A percentile compares a stretch with the other conserved stretches of the same genome.
Evolutionary conservation across 148 eudicot species (phyloP).

Genomic region (Salicornia ramosissima): DNA sequence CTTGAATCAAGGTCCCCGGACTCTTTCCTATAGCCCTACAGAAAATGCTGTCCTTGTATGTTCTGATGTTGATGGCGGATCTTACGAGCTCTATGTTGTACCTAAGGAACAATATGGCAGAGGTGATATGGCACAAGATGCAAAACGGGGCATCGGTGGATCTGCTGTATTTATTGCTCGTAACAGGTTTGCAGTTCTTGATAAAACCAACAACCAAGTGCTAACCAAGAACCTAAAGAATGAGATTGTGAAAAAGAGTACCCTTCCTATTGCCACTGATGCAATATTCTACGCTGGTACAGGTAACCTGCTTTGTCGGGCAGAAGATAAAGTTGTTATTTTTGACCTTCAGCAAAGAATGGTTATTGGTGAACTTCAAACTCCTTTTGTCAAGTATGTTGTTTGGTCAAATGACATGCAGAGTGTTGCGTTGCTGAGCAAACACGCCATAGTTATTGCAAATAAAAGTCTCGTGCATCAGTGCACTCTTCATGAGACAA

Average conservation of each 20-base stretch:
- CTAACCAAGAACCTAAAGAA: constrained; percentile 70
- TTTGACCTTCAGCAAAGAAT: constrained; percentile 83
- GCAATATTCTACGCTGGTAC: constrained; percentile 86
- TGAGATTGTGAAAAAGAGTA: constrained; percentile 67
- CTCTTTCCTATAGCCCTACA: constrained; percentile 81
- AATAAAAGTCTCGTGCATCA: constrained; percentile 67
- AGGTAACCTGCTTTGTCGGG: constrained; percentile 68
- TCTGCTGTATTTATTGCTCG: constrained; percentile 83
- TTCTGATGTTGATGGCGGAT: constrained; percentile 77
- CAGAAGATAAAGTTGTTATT: constrained; percentile 70
- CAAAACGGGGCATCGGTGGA: constrained; percentile 69
- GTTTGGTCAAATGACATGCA: constrained; percentile 93
- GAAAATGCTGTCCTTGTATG: constrained; percentile 75
- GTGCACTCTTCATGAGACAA: constrained; percentile 84
- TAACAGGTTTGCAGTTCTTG: constrained; percentile 85
- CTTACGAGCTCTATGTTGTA: constrained; percentile 70
- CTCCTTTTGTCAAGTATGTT: constrained; percentile 71
- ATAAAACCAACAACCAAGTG: constrained; percentile 63
- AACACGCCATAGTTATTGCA: constrained; percentile 70
- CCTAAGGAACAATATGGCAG: constrained; percentile 63
- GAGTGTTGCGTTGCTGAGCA: constrained; percentile 78
- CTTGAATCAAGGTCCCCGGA: constrained; percentile 73
- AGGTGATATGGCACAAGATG: constrained; percentile 65
- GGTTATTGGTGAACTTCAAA: constrained; percentile 71
- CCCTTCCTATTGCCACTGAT: constrained; percentile 64